Evolutionary conservation across 2,329 filamentous ascomycete species (phyloP).

Genomic region (Penicillium glabrum): DNA sequence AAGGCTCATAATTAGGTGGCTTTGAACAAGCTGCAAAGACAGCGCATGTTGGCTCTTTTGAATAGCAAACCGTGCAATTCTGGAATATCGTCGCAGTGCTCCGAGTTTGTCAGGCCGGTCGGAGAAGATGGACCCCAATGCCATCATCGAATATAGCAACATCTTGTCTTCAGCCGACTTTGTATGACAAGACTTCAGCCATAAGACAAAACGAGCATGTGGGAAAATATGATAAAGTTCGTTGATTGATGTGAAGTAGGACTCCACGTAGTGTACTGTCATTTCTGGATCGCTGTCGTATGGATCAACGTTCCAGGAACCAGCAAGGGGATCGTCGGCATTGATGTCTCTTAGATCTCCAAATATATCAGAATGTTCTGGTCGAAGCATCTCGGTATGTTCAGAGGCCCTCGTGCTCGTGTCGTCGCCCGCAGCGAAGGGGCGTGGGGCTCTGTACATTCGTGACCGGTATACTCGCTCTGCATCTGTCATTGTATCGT

Average conservation of each 20-base stretch:
- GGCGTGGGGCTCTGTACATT: conserved; percentile 16
- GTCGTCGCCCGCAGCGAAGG: conserved; percentile 18
- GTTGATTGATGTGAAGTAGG: conserved; percentile 60
- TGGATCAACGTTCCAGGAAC: conserved; percentile 55
- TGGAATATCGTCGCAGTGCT: conserved; percentile 50
- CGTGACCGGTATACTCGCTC: conserved; percentile 26
- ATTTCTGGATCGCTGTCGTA: conserved; percentile 51
- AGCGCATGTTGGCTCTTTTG: conserved; percentile 53
- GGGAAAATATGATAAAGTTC: conserved; percentile 59
- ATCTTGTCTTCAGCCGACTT: conserved; percentile 58
- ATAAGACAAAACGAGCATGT: conserved; percentile 52
- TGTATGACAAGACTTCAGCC: conserved; percentile 50
- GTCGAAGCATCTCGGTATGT: conserved; percentile 14
- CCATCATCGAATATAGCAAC: conserved; percentile 61
- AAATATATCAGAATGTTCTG: conserved; percentile 32
- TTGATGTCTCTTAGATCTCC: conserved; percentile 31
- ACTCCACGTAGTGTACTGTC: conserved; percentile 53
- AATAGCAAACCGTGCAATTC: conserved; percentile 60
- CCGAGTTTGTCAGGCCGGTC: conserved; percentile 44
- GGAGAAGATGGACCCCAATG: conserved; percentile 58
- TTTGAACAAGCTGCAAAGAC: conserved; percentile 66
- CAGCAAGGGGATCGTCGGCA: conserved; percentile 29
- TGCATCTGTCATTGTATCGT: conserved; percentile 27
- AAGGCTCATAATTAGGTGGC: conserved; percentile 64
- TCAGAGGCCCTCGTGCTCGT: conserved; percentile 6